Conservation (phyloP, 352 stramenopile genomes). For the Saprolegnia diclina region DNA sequence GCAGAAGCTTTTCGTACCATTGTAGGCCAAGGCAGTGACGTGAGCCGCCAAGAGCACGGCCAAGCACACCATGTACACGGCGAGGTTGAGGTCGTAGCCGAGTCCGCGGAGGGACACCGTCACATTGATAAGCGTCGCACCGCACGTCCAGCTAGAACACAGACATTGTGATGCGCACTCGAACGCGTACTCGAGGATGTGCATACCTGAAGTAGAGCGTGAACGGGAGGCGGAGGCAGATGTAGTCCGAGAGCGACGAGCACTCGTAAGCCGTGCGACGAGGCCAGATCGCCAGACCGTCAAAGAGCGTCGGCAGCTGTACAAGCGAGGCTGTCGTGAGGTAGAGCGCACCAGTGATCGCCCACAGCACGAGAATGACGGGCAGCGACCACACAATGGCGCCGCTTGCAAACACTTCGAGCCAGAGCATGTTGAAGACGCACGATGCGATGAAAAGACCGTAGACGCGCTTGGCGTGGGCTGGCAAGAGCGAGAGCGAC, state of each 20-base stretch:
- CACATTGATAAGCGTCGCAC: conserved; percentile 64
- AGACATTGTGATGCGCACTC: conserved; percentile 11
- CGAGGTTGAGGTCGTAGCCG: conserved; percentile 45
- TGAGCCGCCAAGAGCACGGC: conserved; percentile 51
- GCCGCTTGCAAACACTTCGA: conserved; percentile 61
- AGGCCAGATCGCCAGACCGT: background rate
- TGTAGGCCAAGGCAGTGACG: conserved; percentile 36
- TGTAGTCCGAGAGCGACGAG: conserved; percentile 38
- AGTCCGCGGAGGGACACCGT: conserved; percentile 51
- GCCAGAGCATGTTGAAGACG: conserved; percentile 65
- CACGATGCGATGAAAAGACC: conserved; percentile 59
- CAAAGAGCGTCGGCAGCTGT: conserved; percentile 50
- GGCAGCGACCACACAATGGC: conserved; percentile 53
- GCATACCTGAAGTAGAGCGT: conserved; percentile 48
- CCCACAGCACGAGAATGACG: conserved; percentile 53
- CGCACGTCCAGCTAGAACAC: conserved; percentile 72
- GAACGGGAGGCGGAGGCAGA: conserved; percentile 46
- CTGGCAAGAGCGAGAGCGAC: conserved; percentile 41
- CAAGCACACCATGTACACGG: conserved; percentile 50
- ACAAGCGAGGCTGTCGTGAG: conserved; percentile 7
- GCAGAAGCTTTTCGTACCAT: background rate
- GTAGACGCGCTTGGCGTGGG: conserved; percentile 32
- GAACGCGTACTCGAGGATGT: conserved; percentile 43
- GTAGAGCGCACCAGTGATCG: background rate
- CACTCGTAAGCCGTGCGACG: background rate